These are phyloP conservation scores for Arctium lappa DNA, from an alignment of 129 eudicot genomes.

Conservation along the genomic window DNA sequence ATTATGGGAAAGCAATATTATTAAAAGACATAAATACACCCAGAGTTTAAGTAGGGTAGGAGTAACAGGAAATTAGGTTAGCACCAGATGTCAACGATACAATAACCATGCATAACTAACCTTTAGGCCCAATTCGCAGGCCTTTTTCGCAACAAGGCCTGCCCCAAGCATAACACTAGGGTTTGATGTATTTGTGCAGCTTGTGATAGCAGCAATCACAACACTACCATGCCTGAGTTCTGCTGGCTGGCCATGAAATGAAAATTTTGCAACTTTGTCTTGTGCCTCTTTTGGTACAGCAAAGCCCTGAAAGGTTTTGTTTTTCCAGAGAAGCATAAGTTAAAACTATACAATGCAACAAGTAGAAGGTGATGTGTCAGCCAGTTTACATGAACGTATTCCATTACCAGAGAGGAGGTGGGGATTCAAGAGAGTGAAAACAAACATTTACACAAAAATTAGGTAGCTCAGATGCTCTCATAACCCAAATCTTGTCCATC, in stretches of 20 bases:
- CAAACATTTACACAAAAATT: background rate
- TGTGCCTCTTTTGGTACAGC: conserved; percentile 89
- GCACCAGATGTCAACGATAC: background rate
- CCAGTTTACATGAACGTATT: background rate
- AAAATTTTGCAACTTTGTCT: conserved; percentile 72
- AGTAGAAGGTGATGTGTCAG: background rate
- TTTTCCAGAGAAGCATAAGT: background rate
- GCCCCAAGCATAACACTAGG: conserved; percentile 99
- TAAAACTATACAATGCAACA: background rate
- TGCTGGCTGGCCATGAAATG: conserved; percentile 80
- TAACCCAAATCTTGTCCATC: background rate
- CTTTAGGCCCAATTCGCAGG: conserved; percentile 86
- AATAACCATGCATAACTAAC: conserved; percentile 33
- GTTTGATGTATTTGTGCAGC: conserved; percentile 98
- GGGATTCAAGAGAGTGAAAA: background rate
- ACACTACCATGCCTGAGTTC: conserved; percentile 93
- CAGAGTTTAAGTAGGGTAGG: conserved; percentile 22
- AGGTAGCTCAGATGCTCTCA: background rate
- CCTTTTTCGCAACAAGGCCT: conserved; percentile 96
- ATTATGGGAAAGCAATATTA: background rate
- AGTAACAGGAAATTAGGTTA: background rate
- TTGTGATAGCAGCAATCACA: conserved; percentile 95
- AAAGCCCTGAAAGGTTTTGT: conserved; percentile 59
- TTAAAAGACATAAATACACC: background rate
- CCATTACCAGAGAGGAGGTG: background rate